Base-by-base conservation (phyloP, 2,329 filamentous ascomycete species). In the Ophiosphaerella korrae region DNA sequence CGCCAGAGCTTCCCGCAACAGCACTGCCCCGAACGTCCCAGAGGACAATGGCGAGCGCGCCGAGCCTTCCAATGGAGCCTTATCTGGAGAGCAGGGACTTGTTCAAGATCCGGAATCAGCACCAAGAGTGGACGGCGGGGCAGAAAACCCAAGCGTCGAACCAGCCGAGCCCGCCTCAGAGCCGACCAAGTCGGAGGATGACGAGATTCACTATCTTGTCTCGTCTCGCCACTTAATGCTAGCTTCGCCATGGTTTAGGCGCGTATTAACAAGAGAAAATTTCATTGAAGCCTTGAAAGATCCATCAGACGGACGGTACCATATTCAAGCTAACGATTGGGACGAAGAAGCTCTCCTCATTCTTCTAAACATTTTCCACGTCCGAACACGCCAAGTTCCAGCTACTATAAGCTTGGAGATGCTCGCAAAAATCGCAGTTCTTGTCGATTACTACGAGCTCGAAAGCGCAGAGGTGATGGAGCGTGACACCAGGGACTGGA, bases 331-430 rank as follows among this genome's bases (percentile, higher is more conserved):
- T 8, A 32, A 50, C 1, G 56, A 59, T 64, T 64, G 56, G 60
- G 70, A 80, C 45, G 57, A 66, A 3, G 63, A 74, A 6, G 76
- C 77, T 0, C 67, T 80, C 4, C 62, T 72, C 7, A 73, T 75
- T 14, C 46, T 81, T 1, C 62, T 81, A 41, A 73, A 78, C 50
- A 75, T 78, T n/a, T 63, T 82, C 8, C 80, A 82, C 60, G 68
- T 74, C 42, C 72, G 72, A 3, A 72, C 68, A 12, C 54, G 67
- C n/a, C 69, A 74, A 36, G 70, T 82, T 5, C 77, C 78, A 0
- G 60, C 62, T 23, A 43, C 48, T 0, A 54, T 81, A 0, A 60
- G 60, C 16, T 57, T 81, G 3, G 73, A 78, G n/a, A 64, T 69
- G 7, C 67, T 83, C 5, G 73, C 74, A 5, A 75, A 77, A 47